Base-by-base conservation (phyloP, 352 stramenopile genomes). In the Phytophthora parvispora region DNA sequence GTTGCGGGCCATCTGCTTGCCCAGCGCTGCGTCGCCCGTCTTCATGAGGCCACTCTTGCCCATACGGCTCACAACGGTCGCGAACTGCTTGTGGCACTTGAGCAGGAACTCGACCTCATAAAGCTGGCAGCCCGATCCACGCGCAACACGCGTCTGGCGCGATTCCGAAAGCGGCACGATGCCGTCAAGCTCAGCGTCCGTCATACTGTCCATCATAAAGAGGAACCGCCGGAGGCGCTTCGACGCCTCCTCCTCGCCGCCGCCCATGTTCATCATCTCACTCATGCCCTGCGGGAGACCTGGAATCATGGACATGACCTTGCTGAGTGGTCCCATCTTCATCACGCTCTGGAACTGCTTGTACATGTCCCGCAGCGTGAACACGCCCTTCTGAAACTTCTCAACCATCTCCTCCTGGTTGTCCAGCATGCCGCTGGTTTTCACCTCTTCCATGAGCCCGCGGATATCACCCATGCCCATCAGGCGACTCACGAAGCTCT, bases 181-280 rank as follows among this genome's bases (percentile, higher is more conserved):
- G 25, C 90, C 97, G 74, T 99, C 98, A 3, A 99, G 85, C 74
- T 99, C 97, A 1, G 93, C 92, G 63, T 98, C 92, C 5, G 94
- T 99, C 98, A 99, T 99, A 65, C 86, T 98, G 75, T 99, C 98
- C 97, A 99, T 99, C 87, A 99, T 99, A 83, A 98, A 99, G 72
- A 99, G 88, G 81, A 99, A 99, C 48, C 95, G 96, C 52, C 98
- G 97, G 32, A 99, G 83, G 18, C 93, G 84, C 67, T 97, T 96
- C 6, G 87, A 97, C 12, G 86, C 88, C 74, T 99, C 92, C 53
- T 99, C 91, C 59, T 98, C 96, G 6, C 92, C 91, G 51, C 92
- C 93, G 34, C 91, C 93, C 72, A 94, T 89, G 52, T 92, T 97
- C 71, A 98, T 97, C 64, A 99, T 86, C 66, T 94, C 85, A 32